Base-by-base conservation (phyloP, 768 basidiomycete genomes). In the Chalciporus piperatus region DNA sequence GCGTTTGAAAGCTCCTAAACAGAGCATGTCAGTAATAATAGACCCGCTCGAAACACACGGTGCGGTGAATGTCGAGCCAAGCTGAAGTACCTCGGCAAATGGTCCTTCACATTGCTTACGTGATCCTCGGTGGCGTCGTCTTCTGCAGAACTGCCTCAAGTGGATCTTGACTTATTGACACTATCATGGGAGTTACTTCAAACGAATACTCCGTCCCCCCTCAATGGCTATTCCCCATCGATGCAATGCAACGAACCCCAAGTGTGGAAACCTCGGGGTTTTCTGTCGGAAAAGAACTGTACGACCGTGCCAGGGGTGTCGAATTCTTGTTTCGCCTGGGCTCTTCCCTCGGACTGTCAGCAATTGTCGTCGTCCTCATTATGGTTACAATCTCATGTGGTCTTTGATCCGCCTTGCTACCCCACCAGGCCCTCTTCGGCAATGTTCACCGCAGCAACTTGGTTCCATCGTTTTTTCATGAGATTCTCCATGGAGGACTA, bases 401-500 rank as follows among this genome's bases (percentile, higher is more conserved):
- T 49, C 41, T 27, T 48, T 28, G 5, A 52, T 45, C 47, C 25
- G 25, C 22, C 46, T 22, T 61, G 54, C 49, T 30, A 52, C 39
- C 60, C 28, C 41, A 50, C 35, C 64, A 93, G 91, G 44, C 87
- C 88, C 23, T 83, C 84, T 19, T 84, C 89, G 14, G 89, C 90
- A 13, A 81, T 92, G 74, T 87, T 87, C 61, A 90, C 92, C 22
- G 89, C 92, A 22, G 89, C 90, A 22, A 89, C 87, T 6, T 93
- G 91, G 87, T 91, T 92, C 58, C 92, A 93, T 68, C 79, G 92
- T 12, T 93, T 93, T 69, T 93, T 89, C 68, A 91, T 93, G 90
- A 79, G 91, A 53, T 85, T 81, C 65, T 82, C 89, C 23, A 81
- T 90, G 80, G 83, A 87, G 60, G 87, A 91, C 61, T 87, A 88